phyloP scores from a whole-genome alignment of 2,329 filamentous ascomycete genomes.

The Fusarium annulatum region DNA sequence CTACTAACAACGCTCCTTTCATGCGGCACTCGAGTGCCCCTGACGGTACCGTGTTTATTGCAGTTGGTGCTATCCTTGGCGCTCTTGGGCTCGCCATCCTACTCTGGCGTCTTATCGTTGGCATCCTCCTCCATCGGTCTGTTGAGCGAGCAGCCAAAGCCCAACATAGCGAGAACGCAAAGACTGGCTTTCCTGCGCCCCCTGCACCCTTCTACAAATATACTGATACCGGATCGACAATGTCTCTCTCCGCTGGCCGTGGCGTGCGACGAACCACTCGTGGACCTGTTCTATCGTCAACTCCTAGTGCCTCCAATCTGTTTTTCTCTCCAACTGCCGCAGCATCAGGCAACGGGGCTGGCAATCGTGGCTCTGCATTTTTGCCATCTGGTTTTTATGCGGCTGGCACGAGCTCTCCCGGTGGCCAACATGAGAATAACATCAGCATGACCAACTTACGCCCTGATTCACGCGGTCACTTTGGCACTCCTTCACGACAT shows the following conservation, averaged over 20 bases:
- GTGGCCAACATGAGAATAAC: slow-evolving; percentile 61
- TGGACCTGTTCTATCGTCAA: slow-evolving; percentile 64
- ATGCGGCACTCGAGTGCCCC: slow-evolving; percentile 89
- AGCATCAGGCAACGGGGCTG: slow-evolving; percentile 69
- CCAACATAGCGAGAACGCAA: slow-evolving; percentile 76
- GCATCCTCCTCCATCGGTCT: slow-evolving; percentile 90
- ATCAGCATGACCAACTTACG: slow-evolving; percentile 72
- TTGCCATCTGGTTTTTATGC: slow-evolving; percentile 94
- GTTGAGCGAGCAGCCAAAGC: slow-evolving; percentile 86
- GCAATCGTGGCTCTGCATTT: slow-evolving; percentile 79
- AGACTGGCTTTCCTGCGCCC: slow-evolving; percentile 70
- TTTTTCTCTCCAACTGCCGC: slow-evolving; percentile 96
- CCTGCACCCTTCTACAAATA: slow-evolving; percentile 74
- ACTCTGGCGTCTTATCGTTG: slow-evolving; percentile 87
- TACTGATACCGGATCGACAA: slow-evolving; percentile 67
- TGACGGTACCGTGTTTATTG: slow-evolving; percentile 96
- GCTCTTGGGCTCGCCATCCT: slow-evolving; percentile 85
- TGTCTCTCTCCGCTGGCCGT: slow-evolving; percentile 62
- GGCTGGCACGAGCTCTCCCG: slow-evolving; percentile 66
- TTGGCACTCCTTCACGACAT: slow-evolving; percentile 52
- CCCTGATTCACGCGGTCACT: slow-evolving; percentile 66
- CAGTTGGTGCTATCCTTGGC: slow-evolving; percentile 87
- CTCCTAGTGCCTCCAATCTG: slow-evolving; percentile 74
- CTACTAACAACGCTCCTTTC: slow-evolving; percentile 85
- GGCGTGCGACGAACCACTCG: slow-evolving; percentile 63